Evolutionary conservation across 768 basidiomycete genomes (phyloP), one percentile per base, ranked within the genome.

Genomic region (Gloeophyllum trabeum): DNA sequence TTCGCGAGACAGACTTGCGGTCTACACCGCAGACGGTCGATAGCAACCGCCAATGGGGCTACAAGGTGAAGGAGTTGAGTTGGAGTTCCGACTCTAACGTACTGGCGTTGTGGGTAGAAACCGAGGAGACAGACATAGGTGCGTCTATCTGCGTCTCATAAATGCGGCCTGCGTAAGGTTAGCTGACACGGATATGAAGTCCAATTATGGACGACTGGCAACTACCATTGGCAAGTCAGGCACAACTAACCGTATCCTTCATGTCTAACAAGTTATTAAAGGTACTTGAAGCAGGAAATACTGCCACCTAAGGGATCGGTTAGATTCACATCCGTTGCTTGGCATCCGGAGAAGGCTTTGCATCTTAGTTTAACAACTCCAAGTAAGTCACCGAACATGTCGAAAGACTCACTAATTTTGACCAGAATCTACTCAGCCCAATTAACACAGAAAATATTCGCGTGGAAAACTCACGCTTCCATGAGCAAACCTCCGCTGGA

Each of bases 231-330:
- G 90, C 85, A 50, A 20, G 55, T 51, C 21, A 23, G n/a, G n/a
- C n/a, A n/a, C n/a, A n/a, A n/a, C n/a, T n/a, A n/a, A n/a, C n/a
- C n/a, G n/a, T n/a, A n/a, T n/a, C n/a, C n/a, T n/a, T n/a, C n/a
- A n/a, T n/a, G n/a, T n/a, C n/a, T n/a, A n/a, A n/a, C n/a, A n/a
- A n/a, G 26, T 24, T 19, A n/a, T 36, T 36, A 22, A 37, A 88
- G 85, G 85, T 96, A 97, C 62, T 73, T 97, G 45, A 97, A 97
- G 61, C 90, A 94, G 56, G 89, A 93, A 55, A 65, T 96, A 25
- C 52, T 62, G 16, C 75, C 79, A 1, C 69, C 74, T 1, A 45
- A 54, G 6, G 59, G 54, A 26, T 60, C 64, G 13, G 63, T 61
- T 13, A 72, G 77, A 39, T 90, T 94, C 52, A 86, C 79, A 0